phyloP scores from a whole-genome alignment of 2,329 filamentous ascomycete genomes.

The Pyrenophora teres region DNA sequence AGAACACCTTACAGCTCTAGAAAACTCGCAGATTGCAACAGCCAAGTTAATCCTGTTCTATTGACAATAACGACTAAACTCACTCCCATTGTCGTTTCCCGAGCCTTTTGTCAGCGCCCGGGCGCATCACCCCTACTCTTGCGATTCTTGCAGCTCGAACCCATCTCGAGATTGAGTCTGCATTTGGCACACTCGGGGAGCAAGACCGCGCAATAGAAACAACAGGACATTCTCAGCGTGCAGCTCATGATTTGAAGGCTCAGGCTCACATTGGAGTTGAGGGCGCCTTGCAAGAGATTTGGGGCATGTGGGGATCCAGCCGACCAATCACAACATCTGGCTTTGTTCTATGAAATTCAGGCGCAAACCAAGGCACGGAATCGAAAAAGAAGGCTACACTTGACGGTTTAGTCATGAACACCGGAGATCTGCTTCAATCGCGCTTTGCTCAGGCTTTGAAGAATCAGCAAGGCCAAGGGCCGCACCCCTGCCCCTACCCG shows the following conservation, averaged over 20 bases:
- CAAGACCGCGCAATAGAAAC: background rate
- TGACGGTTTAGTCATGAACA: conserved; percentile 19
- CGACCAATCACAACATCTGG: background rate
- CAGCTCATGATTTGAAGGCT: background rate
- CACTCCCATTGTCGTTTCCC: too few species aligned
- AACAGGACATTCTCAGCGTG: background rate
- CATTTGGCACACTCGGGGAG: background rate
- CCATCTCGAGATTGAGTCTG: background rate
- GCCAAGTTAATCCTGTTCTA: too few species aligned
- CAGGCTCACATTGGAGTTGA: background rate
- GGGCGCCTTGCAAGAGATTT: background rate
- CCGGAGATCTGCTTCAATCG: conserved; percentile 28
- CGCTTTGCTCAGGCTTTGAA: conserved; percentile 33
- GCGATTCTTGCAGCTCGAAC: too few species aligned
- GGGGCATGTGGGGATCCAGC: background rate
- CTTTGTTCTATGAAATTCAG: background rate
- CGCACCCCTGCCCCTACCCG: conserved; percentile 39
- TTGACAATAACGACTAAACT: too few species aligned
- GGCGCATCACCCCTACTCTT: too few species aligned
- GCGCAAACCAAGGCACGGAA: background rate
- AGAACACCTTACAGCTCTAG: too few species aligned
- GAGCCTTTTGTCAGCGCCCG: too few species aligned
- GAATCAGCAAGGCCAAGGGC: conserved; percentile 28
- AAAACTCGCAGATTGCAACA: too few species aligned
- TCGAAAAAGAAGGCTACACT: background rate